Percentiles rank a stretch among this genome's conserved stretches.
These are phyloP conservation scores for Haematococcus sp. DNA, from an alignment of 139 green algal species.

Conservation along the genomic window DNA sequence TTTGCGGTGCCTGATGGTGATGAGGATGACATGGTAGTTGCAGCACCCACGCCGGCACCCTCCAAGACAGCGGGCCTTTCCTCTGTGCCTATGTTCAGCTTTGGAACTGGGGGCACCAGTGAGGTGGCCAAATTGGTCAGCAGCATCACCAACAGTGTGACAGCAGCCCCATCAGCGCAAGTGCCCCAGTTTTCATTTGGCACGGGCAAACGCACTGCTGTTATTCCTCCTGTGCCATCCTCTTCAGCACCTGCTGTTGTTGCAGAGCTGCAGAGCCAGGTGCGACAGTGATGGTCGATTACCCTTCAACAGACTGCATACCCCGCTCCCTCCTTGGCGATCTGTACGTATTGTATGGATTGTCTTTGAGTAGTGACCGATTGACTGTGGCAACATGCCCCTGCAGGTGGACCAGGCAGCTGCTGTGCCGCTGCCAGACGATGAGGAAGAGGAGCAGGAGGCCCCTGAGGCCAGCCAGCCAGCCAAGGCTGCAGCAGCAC, in stretches of 20 bases:
- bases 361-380: no score
- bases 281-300: no score
- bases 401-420: constrained; percentile 23
- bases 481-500: no score
- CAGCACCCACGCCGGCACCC: neutral
- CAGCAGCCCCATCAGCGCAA: neutral
- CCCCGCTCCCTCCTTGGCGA: constrained; percentile 4
- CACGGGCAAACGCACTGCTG: neutral
- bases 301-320: no score
- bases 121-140: neutral
- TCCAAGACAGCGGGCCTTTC: no score
- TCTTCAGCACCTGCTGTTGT: no score
- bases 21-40: neutral
- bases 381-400: no score
- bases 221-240: neutral
- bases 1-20: constrained; percentile 3
- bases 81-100: no score
- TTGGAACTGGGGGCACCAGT: no score
- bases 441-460: constrained; percentile 25
- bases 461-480: neutral
- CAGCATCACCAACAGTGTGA: neutral
- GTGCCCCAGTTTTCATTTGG: constrained; percentile 1
- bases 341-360: neutral
- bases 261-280: constrained; percentile 2
- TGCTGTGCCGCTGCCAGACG: constrained; percentile 22